These are phyloP conservation scores for Scleromitrula shiraiana DNA, from an alignment of 2,329 filamentous ascomycete genomes.

Conservation along the genomic window DNA sequence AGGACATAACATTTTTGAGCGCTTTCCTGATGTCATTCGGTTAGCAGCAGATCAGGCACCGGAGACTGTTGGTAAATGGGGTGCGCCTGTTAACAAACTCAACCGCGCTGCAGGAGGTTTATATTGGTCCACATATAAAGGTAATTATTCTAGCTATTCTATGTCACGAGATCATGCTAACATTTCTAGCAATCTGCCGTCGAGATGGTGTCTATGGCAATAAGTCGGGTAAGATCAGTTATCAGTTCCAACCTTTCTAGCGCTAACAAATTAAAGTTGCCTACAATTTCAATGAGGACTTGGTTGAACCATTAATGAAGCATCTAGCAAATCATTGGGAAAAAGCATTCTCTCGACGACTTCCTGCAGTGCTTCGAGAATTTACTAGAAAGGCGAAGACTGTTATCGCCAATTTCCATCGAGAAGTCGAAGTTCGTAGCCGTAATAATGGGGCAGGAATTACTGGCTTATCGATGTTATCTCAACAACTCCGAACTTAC, in stretches of 20 bases:
- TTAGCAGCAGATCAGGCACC: conserved; percentile 33
- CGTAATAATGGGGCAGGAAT: conserved; percentile 32
- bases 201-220: conserved; percentile 41
- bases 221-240: conserved; percentile 23
- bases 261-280: background rate
- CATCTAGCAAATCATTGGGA: conserved; percentile 22
- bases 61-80: conserved; percentile 34
- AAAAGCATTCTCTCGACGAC: conserved; percentile 32
- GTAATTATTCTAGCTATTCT: background rate
- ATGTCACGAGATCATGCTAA: background rate
- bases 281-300: background rate
- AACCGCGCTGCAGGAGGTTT: conserved; percentile 38
- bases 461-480: conserved; percentile 34
- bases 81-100: conserved; percentile 28
- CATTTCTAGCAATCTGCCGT: conserved; percentile 38
- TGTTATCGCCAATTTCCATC: conserved; percentile 35
- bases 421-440: conserved; percentile 33
- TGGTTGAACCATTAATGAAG: conserved; percentile 18
- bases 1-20: conserved; percentile 38
- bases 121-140: conserved; percentile 44
- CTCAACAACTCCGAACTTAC: conserved; percentile 36
- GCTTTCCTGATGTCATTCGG: conserved; percentile 33
- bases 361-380: conserved; percentile 34
- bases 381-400: conserved; percentile 30
- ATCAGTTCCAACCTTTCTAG: too few relatives aligned